Evolutionary conservation across 2,329 filamentous ascomycete genomes (phyloP), one percentile per base, ranked within the genome.

Genomic region (Dothideomycetes sp.): DNA sequence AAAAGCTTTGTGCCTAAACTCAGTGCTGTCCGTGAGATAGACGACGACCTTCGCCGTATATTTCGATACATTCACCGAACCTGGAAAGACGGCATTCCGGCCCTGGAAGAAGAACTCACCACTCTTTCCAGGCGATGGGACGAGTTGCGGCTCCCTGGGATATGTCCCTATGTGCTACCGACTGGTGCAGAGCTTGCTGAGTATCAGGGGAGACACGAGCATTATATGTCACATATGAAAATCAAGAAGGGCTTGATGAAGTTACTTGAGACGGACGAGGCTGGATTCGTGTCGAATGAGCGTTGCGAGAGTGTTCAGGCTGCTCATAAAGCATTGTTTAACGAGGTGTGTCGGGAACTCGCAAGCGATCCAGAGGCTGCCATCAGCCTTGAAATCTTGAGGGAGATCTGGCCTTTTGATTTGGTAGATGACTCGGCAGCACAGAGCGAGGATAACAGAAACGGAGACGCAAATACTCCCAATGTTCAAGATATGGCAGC

Each of bases 1-100:
- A 31, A 38, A 17, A 29, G 16, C 17, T 32, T 31, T 27, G 36
- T 38, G n/a, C 36, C 36, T 38, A 24, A 18, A 18, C 36, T 38
- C 30, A 17, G 16, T 29, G 30, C 27, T 32, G 15, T 38, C 27
- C 36, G 36, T 31, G 22, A n/a, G 27, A 19, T 38, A 29, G 37
- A 38, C 30, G 37, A 38, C 37, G 37, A 38, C 37, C 31, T 38
- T 15, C 31, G 32, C 11, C 32, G 37, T 15, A 32, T 38, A n/a
- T 38, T 38, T 12, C 30, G 37, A 38, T 38, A 38, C 31, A 32
- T 29, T 29, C 37, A 38, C 33, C 37, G 37, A 34, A 38, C 30
- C 33, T 38, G 17, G 37, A 31, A 27, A 14, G 37, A 38, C 31
- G 37, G 37, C 31, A 38, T 38, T n/a, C 32, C 37, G 14, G 30